Evolutionary conservation across 23 red algal species (phyloP).

Genomic region (Gracilaria vermiculophylla): DNA sequence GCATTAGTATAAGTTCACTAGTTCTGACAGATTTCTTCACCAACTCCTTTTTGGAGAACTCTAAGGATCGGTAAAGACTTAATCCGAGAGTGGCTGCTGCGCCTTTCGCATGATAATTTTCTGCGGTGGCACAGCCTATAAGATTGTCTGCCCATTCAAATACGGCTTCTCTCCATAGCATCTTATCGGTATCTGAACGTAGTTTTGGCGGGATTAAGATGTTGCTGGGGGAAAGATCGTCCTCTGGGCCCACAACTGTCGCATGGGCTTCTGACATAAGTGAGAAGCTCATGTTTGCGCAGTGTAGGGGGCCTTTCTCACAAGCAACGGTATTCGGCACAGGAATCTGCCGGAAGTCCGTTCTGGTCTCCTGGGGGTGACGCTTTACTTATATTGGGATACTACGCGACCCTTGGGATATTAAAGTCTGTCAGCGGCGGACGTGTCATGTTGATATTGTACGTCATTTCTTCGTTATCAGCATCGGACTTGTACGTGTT

Average conservation of each 20-base stretch:
- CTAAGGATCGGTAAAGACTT: not conserved
- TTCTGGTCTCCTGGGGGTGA: too few relatives aligned
- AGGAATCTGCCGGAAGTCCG: too few relatives aligned
- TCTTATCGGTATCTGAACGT: not conserved
- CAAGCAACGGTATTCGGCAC: not conserved
- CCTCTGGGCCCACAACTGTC: conserved; percentile 8
- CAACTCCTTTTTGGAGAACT: not conserved
- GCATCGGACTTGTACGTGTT: too few relatives aligned
- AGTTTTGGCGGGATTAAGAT: not conserved
- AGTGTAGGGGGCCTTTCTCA: not conserved
- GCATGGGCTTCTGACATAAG: not conserved
- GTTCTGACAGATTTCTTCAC: not conserved
- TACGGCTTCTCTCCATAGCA: conserved; percentile 5
- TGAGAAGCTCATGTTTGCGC: not conserved
- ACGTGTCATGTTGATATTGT: too few relatives aligned
- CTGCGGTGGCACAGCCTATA: not conserved
- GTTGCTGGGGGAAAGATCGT: not conserved
- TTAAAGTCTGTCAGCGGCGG: too few relatives aligned
- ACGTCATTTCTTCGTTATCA: too few relatives aligned
- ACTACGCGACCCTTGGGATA: too few relatives aligned
- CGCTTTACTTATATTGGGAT: too few relatives aligned
- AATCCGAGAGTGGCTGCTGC: not conserved
- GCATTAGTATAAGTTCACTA: not conserved
- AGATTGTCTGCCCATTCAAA: conserved; percentile 19
- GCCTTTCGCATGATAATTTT: not conserved